These are phyloP conservation scores for Podila verticillata DNA, from an alignment of 192 early-diverging fungal genomes.

Conservation along the genomic window DNA sequence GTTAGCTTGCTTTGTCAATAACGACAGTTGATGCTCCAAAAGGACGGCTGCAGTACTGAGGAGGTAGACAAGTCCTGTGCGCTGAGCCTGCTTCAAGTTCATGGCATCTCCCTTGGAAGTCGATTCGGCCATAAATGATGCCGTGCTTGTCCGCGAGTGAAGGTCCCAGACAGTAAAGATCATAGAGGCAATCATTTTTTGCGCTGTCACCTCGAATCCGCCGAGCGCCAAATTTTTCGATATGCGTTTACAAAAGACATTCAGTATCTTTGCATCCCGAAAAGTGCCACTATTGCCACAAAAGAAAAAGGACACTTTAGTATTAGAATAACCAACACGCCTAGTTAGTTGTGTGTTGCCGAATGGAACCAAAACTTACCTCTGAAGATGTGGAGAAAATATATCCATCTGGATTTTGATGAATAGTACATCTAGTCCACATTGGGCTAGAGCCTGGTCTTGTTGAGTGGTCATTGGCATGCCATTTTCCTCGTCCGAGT, in stretches of 20 bases:
- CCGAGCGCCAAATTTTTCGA: conserved; percentile 7
- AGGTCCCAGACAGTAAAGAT: conserved; percentile 57
- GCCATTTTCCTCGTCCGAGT: conserved; percentile 1
- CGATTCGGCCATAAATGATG: conserved; percentile 22
- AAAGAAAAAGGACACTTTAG: background rate
- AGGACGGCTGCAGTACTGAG: conserved; percentile 12
- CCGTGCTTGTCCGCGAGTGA: conserved; percentile 25
- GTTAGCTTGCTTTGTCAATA: background rate
- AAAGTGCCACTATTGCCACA: conserved; percentile 15
- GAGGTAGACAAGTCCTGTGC: conserved; percentile 32
- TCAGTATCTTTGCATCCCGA: conserved; percentile 20
- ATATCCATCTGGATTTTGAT: conserved; percentile 52
- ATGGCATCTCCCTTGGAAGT: conserved; percentile 25
- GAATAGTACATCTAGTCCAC: conserved; percentile 26
- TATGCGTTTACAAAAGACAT: conserved; percentile 37
- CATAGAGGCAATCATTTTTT: conserved; percentile 46
- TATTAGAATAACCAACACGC: background rate
- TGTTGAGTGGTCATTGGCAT: conserved; percentile 7
- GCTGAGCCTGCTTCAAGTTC: conserved; percentile 41
- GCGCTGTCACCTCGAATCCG: conserved; percentile 6
- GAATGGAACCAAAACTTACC: conserved; percentile 6
- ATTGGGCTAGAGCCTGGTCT: conserved; percentile 12
- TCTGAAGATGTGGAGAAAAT: conserved; percentile 35
- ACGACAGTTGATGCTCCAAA: conserved; percentile 16
- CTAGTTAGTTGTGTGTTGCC: background rate